Evolutionary conservation across 2,329 filamentous ascomycete species (phyloP).

Genomic region (Talaromyces sp.): DNA sequence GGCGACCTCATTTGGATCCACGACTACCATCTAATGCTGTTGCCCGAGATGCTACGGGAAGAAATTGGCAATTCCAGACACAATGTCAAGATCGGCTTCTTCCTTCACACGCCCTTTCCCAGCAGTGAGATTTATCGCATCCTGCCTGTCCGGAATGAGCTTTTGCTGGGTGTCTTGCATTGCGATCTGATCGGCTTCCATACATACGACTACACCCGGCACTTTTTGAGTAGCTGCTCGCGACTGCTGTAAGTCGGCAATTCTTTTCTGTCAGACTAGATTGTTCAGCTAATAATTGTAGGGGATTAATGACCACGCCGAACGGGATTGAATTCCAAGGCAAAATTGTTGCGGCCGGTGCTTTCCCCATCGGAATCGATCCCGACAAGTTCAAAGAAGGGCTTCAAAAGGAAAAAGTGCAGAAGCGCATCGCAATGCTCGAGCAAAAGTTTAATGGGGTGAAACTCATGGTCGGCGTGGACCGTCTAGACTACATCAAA

Average conservation of each 20-base stretch:
- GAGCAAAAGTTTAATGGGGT: slow-evolving; percentile 87
- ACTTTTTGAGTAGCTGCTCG: slow-evolving; percentile 90
- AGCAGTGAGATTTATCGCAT: slow-evolving; percentile 94
- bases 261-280: not conserved
- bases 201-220: slow-evolving; percentile 91
- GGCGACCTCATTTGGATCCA: slow-evolving; percentile 94
- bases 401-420: slow-evolving; percentile 73
- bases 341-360: slow-evolving; percentile 79
- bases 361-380: slow-evolving; percentile 93
- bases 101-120: slow-evolving; percentile 91
- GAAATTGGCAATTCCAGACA: slow-evolving; percentile 72
- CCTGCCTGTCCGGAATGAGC: slow-evolving; percentile 78
- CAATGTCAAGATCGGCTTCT: slow-evolving; percentile 94
- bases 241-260: slow-evolving; percentile 63
- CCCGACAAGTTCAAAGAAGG: slow-evolving; percentile 90
- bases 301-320: slow-evolving; percentile 62
- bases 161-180: slow-evolving; percentile 77
- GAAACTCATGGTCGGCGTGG: slow-evolving; percentile 90
- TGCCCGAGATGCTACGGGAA: slow-evolving; percentile 86
- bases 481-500: slow-evolving; percentile 95
- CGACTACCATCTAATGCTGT: slow-evolving; percentile 93
- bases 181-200: slow-evolving; percentile 94
- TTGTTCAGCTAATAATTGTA: slow-evolving; percentile 13
- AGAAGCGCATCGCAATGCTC: slow-evolving; percentile 75
- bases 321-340: slow-evolving; percentile 86